Base-by-base conservation (phyloP, 805 yeast genomes). In the Candida quercuum region DNA sequence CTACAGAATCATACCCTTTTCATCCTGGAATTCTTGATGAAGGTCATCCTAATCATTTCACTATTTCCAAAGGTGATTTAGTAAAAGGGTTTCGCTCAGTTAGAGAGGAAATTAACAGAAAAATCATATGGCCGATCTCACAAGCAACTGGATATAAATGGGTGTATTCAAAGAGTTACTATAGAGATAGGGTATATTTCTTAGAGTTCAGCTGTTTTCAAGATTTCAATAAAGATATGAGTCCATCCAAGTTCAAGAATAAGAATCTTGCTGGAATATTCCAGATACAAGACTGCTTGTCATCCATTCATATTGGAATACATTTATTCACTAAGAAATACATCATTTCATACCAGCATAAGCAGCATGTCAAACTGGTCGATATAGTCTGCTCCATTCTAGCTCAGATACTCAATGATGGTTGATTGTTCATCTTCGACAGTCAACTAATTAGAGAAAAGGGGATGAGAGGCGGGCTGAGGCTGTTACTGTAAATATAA, bases 71-170 rank as follows among this genome's bases (percentile, higher is more conserved):
- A 27, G 33, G 30, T 3, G 51, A 50, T 15, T 32, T 51, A 9
- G 38, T 42, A 11, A 35, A 35, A 31, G 52, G 47, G 1, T 45
- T 49, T 37, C 36, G 43, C 21, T 41, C 52, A 15, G 40, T 51
- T 14, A 47, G 56, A 33, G 25, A 41, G 19, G 53, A 42, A 12
- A 46, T 51, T 15, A 48, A 37, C 16, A 38, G 37, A 34, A 41
- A 43, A 16, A 32, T 51, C 3, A 39, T 51, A 9, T 34, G 37
- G 2, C 54, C 53, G 2, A 45, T 51, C 26, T 45, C 48, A 6
- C 38, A 38, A 22, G 43, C 47, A 5, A 45, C 54, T 10, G 56
- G 56, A 1, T 51, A 49, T 28, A 51, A 51, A 35, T 51, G 56
- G 56, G 49, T 37, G 2, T 51, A 51, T 35, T 34, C 45, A 16